These are phyloP conservation scores for Beauveria medogensis DNA, from an alignment of 2,329 filamentous ascomycete species.

Conservation along the genomic window DNA sequence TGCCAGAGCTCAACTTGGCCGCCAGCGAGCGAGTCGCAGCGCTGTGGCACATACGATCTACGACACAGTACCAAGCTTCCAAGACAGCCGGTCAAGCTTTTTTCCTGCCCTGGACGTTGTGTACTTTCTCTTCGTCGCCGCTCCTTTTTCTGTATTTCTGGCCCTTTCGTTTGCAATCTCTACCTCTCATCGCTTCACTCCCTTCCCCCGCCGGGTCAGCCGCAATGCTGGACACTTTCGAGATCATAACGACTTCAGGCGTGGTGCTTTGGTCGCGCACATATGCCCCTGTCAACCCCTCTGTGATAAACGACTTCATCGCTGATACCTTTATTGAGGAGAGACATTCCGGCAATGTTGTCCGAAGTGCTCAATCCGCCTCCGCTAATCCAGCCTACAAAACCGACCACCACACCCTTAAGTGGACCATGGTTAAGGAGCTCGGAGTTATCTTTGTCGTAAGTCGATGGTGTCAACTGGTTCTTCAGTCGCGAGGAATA, in stretches of 20 bases:
- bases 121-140: not conserved
- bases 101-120: not conserved
- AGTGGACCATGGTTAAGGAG: conserved; percentile 90
- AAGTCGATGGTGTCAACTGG: conserved; percentile 15
- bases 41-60: conserved; percentile 1
- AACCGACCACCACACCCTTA: conserved; percentile 88
- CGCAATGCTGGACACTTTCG: conserved; percentile 88
- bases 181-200: not conserved
- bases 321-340: conserved; percentile 97
- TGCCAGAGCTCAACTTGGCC: not conserved
- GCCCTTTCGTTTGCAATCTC: not conserved
- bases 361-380: conserved; percentile 51
- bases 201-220: conserved; percentile 7
- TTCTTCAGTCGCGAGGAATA: not conserved
- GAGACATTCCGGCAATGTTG: conserved; percentile 56
- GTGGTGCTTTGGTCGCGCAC: conserved; percentile 94
- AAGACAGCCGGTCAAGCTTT: not conserved
- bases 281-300: conserved; percentile 70
- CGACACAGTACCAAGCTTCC: not conserved
- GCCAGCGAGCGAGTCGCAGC: not conserved
- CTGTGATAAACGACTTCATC: conserved; percentile 90
- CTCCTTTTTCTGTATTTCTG: not conserved
- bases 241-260: conserved; percentile 90
- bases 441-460: conserved; percentile 78
- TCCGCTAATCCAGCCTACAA: conserved; percentile 67